These are phyloP conservation scores for Usnea hakonensis DNA, from an alignment of 495 filamentous ascomycete species.

Conservation along the genomic window DNA sequence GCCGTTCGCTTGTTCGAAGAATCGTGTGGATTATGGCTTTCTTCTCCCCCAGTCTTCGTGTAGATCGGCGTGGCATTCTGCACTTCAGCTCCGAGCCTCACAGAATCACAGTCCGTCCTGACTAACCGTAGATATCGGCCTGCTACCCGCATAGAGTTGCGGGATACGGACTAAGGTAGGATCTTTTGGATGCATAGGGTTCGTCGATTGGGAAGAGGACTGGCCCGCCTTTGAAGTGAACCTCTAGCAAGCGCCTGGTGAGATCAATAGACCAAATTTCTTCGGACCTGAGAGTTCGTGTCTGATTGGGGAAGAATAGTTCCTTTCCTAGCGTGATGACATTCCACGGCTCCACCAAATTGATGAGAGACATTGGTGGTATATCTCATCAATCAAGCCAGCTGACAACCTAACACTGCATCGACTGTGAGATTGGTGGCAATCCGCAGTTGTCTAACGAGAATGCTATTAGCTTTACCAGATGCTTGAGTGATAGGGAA, in stretches of 20 bases:
- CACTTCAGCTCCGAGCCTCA: neutral
- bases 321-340: neutral
- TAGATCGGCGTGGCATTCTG: neutral
- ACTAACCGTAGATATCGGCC: neutral
- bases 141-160: neutral
- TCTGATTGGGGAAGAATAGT: neutral
- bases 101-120: neutral
- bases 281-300: neutral
- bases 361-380: neutral
- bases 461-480: too few species aligned
- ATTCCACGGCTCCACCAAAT: neutral
- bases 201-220: neutral
- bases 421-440: too few species aligned
- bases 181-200: neutral
- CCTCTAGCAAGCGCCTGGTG: neutral
- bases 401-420: too few species aligned
- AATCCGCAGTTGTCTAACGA: too few species aligned
- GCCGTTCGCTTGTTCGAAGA: slow-evolving; percentile 3
- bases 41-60: neutral
- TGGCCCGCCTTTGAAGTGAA: neutral
- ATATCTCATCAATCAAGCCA: neutral
- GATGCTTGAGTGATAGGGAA: too few species aligned
- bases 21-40: slow-evolving; percentile 2
- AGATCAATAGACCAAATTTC: too few species aligned
- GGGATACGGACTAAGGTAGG: neutral